Percentiles rank a stretch among this genome's conserved stretches.
Conservation (phyloP, 2,329 filamentous ascomycete genomes). For the Endocalyx cinctus region DNA sequence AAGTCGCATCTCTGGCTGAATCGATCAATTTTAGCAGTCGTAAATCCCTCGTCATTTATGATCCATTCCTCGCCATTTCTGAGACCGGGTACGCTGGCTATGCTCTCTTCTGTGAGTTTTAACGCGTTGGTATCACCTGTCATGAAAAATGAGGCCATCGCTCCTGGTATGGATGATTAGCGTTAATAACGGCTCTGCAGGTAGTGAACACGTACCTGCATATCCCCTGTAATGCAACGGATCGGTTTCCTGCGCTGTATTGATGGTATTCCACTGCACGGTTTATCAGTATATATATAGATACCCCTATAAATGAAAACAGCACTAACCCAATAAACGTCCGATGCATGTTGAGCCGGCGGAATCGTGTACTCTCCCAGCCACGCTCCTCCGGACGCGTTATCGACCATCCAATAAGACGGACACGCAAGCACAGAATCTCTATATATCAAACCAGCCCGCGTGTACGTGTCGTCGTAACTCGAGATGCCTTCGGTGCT, state of each 20-base stretch:
- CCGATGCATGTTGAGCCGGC: constrained; percentile 55
- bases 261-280: constrained; percentile 52
- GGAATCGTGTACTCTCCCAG: constrained; percentile 55
- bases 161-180: no score
- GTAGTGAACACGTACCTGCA: constrained; percentile 15
- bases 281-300: no score
- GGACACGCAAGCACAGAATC: constrained; percentile 58
- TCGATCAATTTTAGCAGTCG: constrained; percentile 29
- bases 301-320: constrained; percentile 5
- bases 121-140: constrained; percentile 54
- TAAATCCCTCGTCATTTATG: constrained; percentile 41
- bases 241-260: constrained; percentile 46
- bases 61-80: constrained; percentile 44
- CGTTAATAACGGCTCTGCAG: no score
- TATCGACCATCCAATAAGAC: constrained; percentile 49
- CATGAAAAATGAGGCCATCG: constrained; percentile 56
- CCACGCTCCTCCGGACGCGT: constrained; percentile 42
- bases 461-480: constrained; percentile 46
- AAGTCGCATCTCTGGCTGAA: constrained; percentile 48
- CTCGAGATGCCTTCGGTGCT: constrained; percentile 39
- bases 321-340: constrained; percentile 49
- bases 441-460: constrained; percentile 54
- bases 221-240: constrained; percentile 52
- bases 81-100: constrained; percentile 41
- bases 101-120: constrained; percentile 43